Evolutionary conservation across 2,329 filamentous ascomycete species (phyloP), one percentile per base, ranked within the genome.

Genomic region (Sodiomyces alkalinus): DNA sequence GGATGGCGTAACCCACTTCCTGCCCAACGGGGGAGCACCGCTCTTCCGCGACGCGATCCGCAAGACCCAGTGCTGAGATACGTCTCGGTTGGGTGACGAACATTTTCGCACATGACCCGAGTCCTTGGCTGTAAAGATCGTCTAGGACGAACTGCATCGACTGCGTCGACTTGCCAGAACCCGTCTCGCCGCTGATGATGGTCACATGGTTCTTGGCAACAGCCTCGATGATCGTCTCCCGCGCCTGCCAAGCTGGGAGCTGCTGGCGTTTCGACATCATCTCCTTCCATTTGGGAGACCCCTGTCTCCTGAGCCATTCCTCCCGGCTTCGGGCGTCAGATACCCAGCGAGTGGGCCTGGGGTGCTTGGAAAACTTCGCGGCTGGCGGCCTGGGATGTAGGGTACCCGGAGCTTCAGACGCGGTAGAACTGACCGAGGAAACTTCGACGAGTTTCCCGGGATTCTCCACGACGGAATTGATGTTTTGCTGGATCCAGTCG

Each of bases 101-200:
- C 37, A 98, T 92, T 44, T 92, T 94, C 18, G 77, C 80, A 9
- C 71, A 71, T 9, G 68, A 69, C 3, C 87, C 90, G 7, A 92
- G 62, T 6, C 76, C 71, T 25, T 69, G 65, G 35, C 68, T 64
- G 41, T 94, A 92, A 37, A 96, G 60, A 41, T 96, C 82, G 43
- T 98, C 90, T 2, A 98, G 63, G 23, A 98, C 67, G 51, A 96
- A 98, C 49, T 98, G 90, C 19, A 96, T 83, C 3, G 83, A 90
- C 50, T 98, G 90, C 1, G 90, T 96, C 27, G 82, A 93, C 53
- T 98, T 98, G 46, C 90, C 90, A 12, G 83, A 93, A 29, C 90
- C 90, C 4, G 90, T 98, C 55, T 96, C 90, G 40, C 90, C 90
- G 23, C 86, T 92, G 41, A 98, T 90, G 43, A 98, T 94, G 1